Evolutionary conservation across 306 rosid genomes (phyloP), one percentile per base, ranked within the genome.

Genomic region (Quercus rubra): DNA sequence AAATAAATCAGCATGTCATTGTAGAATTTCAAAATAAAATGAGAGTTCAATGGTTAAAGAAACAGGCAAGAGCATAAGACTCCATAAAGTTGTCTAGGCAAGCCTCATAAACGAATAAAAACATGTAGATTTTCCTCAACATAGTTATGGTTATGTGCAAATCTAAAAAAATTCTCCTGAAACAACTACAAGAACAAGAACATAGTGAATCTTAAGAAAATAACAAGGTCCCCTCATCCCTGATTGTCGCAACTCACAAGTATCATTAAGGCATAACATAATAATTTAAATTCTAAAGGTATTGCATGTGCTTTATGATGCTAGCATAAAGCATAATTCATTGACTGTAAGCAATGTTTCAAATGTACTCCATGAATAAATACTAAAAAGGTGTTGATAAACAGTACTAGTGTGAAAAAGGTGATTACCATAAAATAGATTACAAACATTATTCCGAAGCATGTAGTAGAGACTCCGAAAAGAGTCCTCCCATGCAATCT

Each of bases 391-490:
- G 23, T 31, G 27, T 43, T n/a, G 27, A 61, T 28, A 71, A 81
- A 76, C 70, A 58, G 52, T 30, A 28, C 58, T 13, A 38, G 46
- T 58, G 30, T 10, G 18, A 80, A 17, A 62, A 15, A 81, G 76
- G 71, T 49, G 67, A 79, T 83, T 88, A 96, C 99, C 99, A 77
- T 96, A 96, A 83, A 96, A 96, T 71, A 96, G 85, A 83, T 90
- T 84, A 74, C 98, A 95, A n/a, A 73, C 41, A 74, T 91, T 88
- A 71, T 87, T 88, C 23, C 97, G 93, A 79, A 96, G 90, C 94
- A 84, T 84, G 87, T 90, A 96, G 82, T 96, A 96, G 59, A 96
- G 98, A 82, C 92, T 83, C n/a, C 87, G 89, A 73, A 96, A 93
- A 76, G 99, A 90, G 54, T 93, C 94, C 82, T 90, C 98, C 99